Evolutionary conservation across 345 rosid species (phyloP).

Genomic region (Pugionium dolabratum): DNA sequence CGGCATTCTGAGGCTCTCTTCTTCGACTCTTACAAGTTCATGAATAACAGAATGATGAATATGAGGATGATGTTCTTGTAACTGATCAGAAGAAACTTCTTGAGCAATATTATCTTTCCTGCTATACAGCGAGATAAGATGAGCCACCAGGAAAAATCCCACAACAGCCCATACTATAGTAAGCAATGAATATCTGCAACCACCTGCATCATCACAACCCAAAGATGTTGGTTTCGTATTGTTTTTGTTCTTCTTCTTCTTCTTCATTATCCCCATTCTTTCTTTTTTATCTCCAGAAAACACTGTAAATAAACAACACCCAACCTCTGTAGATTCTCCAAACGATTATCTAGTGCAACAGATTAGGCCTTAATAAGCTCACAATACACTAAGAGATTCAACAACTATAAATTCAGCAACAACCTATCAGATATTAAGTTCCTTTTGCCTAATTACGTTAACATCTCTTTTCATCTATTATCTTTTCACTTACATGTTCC

Average conservation of each 20-base stretch:
- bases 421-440: not conserved
- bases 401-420: not conserved
- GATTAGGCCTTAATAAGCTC: not conserved
- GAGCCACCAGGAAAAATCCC: constrained; percentile 63
- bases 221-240: constrained; percentile 63
- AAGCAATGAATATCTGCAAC: constrained; percentile 67
- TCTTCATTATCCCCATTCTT: constrained; percentile 49
- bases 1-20: constrained; percentile 71
- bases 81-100: constrained; percentile 32
- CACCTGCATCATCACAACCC: constrained; percentile 66
- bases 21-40: constrained; percentile 75
- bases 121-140: constrained; percentile 52
- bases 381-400: not conserved
- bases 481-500: not conserved
- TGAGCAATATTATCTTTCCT: constrained; percentile 42
- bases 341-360: not conserved
- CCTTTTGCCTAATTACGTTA: not conserved
- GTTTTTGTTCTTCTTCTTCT: constrained; percentile 60
- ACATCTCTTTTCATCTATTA: not conserved
- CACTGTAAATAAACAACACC: constrained; percentile 57
- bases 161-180: constrained; percentile 67
- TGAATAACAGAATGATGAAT: constrained; percentile 47
- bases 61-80: constrained; percentile 34
- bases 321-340: constrained; percentile 50
- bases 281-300: constrained; percentile 56